Evolutionary conservation across 2,329 filamentous ascomycete species (phyloP).

Genomic region (Eutypella sp.): DNA sequence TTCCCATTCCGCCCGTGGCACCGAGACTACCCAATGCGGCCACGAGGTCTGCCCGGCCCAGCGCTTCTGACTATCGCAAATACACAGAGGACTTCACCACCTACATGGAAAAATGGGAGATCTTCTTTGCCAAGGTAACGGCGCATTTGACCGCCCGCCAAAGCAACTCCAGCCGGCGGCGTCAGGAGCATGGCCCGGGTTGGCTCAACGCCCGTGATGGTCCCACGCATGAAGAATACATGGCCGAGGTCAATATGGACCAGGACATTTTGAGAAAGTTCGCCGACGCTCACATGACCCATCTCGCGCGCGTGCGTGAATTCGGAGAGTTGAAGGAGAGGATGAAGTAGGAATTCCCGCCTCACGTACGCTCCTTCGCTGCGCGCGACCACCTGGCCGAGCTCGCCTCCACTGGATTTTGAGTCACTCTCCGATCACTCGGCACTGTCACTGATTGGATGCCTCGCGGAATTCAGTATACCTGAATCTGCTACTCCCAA

Average conservation of each 20-base stretch:
- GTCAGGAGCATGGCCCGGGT: conserved; percentile 36
- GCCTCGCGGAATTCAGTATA: no score
- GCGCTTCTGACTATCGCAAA: conserved; percentile 38
- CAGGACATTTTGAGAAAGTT: conserved; percentile 57
- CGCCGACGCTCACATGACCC: conserved; percentile 53
- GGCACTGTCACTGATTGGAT: no score
- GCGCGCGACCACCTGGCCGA: no score
- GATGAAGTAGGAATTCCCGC: conserved; percentile 28
- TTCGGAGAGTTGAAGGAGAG: conserved; percentile 46
- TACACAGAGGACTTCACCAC: conserved; percentile 49
- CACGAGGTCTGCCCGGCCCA: conserved; percentile 40
- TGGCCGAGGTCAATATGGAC: conserved; percentile 59
- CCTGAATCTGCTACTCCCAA: no score
- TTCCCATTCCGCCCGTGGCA: conserved; percentile 45
- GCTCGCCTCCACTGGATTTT: no score
- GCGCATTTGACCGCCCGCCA: conserved; percentile 52
- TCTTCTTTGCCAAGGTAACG: conserved; percentile 48
- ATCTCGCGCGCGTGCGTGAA: conserved; percentile 53
- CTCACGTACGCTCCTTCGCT: neutral
- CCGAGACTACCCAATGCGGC: conserved; percentile 42
- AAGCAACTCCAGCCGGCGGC: conserved; percentile 32
- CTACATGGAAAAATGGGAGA: conserved; percentile 49
- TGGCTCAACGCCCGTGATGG: conserved; percentile 37
- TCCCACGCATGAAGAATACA: conserved; percentile 50
- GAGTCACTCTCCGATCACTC: no score